Evolutionary conservation across 768 basidiomycete species (phyloP), one percentile per base, ranked within the genome.

Genomic region (Hemileccinum rubropunctum): DNA sequence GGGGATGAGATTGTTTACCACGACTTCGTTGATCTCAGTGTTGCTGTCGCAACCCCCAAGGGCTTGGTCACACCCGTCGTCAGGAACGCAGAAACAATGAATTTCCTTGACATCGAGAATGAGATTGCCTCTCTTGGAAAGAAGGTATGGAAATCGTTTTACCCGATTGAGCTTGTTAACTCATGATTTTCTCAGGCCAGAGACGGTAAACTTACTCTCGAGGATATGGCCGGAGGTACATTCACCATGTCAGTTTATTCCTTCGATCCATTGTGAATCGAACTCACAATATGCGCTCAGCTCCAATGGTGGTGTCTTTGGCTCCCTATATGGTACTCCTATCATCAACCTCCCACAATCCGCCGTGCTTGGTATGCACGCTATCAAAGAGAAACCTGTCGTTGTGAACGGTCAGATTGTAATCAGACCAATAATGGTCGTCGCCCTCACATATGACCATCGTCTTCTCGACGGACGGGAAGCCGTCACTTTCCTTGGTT

Each of bases 221-320:
- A 98, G 69, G 95, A 99, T 69, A 98, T 98, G 95, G 79, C 93
- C 30, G 95, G 95, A 42, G 95, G 95, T 42, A 86, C 92, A n/a
- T 98, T 99, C 79, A 98, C 95, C 57, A 98, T 98, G 92, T 93
- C 58, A 56, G 87, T 74, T 33, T 30, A 30, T 47, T 41, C 9
- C 21, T 50, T 10, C 34, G 21, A 30, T 37, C 3, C n/a, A n/a
- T 17, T 42, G 12, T 11, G 9, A 13, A 50, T 32, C 3, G 1
- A 30, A 46, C 37, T 60, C 34, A 54, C 30, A 2, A 18, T 11
- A 8, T 8, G n/a, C 7, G 8, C 52, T 20, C 54, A 95, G 93
- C 70, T 98, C 97, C 35, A 99, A 99, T 65, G 97, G 95, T 39
- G 95, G 95, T 60, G 95, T 99, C 66, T 99, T 99, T 63, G 95